Percentiles rank a stretch among this genome's conserved stretches.
Conservation (phyloP, 176 grass and related monocot species). For the Phyllostachys edulis region DNA sequence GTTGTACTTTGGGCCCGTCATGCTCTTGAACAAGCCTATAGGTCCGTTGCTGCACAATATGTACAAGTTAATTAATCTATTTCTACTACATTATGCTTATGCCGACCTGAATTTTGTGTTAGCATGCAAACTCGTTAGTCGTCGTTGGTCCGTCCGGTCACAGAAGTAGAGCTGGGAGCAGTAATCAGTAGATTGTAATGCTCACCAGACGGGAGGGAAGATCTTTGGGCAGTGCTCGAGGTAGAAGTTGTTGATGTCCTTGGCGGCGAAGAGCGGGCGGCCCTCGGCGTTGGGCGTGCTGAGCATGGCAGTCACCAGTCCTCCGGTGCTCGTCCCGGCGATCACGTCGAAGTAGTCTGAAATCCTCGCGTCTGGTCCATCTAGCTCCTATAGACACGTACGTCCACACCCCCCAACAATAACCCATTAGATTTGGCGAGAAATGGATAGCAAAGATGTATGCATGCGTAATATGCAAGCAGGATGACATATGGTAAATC, state of each 20-base stretch:
- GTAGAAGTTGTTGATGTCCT: slow-evolving; percentile 49
- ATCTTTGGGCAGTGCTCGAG: slow-evolving; percentile 43
- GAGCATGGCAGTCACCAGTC: slow-evolving; percentile 48
- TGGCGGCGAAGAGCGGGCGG: slow-evolving; percentile 40
- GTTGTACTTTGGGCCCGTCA: slow-evolving; percentile 20
- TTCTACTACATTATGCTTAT: too few relatives aligned
- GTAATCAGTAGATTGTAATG: neutral
- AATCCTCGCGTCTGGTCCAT: slow-evolving; percentile 2
- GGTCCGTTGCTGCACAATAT: neutral
- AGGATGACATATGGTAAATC: neutral
- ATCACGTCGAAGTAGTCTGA: slow-evolving; percentile 81
- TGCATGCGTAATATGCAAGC: neutral
- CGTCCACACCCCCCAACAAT: too few relatives aligned
- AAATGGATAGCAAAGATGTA: neutral
- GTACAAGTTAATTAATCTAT: too few relatives aligned
- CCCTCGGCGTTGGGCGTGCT: neutral
- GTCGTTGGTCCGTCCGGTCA: too few relatives aligned
- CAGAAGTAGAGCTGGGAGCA: too few relatives aligned
- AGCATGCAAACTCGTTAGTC: too few relatives aligned
- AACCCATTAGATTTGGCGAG: neutral
- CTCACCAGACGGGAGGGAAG: slow-evolving; percentile 20
- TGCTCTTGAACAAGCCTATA: neutral
- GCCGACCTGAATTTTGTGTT: too few relatives aligned
- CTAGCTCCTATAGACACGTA: neutral
- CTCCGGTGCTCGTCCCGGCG: slow-evolving; percentile 66